phyloP scores from a whole-genome alignment of 2,329 filamentous ascomycete genomes.

The Penicillium sp. region DNA sequence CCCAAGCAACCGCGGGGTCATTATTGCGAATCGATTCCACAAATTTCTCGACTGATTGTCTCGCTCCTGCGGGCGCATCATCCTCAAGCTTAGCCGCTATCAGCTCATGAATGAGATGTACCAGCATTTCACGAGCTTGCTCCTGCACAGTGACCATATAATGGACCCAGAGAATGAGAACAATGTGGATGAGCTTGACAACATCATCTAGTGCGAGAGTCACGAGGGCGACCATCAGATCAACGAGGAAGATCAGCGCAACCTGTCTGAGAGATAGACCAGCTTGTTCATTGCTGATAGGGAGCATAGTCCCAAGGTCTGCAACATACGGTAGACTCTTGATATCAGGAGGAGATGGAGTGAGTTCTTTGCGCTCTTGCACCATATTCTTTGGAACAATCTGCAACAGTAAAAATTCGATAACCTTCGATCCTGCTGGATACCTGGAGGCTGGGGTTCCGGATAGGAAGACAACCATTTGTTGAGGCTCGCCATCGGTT shows the following conservation, averaged over 20 bases:
- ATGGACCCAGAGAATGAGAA: conserved; percentile 94
- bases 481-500: too few relatives aligned
- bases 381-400: conserved; percentile 97
- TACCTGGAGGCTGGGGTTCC: too few relatives aligned
- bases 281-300: conserved; percentile 80
- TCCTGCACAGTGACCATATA: conserved; percentile 94
- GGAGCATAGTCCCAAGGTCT: conserved; percentile 72
- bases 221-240: conserved; percentile 90
- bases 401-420: conserved; percentile 88
- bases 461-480: conserved; percentile 93
- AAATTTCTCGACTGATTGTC: conserved; percentile 76
- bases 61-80: conserved; percentile 61
- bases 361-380: conserved; percentile 72
- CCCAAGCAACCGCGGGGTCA: conserved; percentile 82
- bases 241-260: conserved; percentile 87
- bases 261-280: conserved; percentile 91
- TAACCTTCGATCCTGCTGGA: conserved; percentile 82
- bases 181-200: conserved; percentile 81
- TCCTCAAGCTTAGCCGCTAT: conserved; percentile 78
- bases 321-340: conserved; percentile 81
- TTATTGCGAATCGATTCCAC: conserved; percentile 83
- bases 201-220: conserved; percentile 74
- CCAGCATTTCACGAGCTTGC: conserved; percentile 94
- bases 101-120: conserved; percentile 93
- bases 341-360: conserved; percentile 64